Conservation (phyloP, 441 rosid genomes). For the Eutrema salsugineum region DNA sequence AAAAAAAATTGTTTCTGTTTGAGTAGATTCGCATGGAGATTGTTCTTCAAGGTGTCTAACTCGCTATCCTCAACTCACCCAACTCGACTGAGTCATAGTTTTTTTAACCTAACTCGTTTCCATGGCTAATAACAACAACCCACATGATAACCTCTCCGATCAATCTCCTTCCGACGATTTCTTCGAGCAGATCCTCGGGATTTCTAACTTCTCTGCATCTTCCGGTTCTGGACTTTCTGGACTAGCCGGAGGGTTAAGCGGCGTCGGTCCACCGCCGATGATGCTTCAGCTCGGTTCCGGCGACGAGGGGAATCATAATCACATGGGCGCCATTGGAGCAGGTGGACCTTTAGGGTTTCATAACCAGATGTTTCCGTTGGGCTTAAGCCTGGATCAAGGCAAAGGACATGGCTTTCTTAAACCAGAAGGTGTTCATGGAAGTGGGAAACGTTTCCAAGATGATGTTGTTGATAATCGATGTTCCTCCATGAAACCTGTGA, state of each 20-base stretch:
- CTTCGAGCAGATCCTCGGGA: conserved; percentile 80
- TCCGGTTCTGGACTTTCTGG: conserved; percentile 41
- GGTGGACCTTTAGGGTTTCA: conserved; percentile 50
- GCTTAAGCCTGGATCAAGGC: conserved; percentile 88
- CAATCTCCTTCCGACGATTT: conserved; percentile 66
- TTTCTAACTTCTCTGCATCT: conserved; percentile 62
- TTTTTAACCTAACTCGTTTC: neutral
- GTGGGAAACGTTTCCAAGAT: conserved; percentile 70
- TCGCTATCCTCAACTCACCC: conserved; percentile 5
- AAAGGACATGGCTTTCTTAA: conserved; percentile 67
- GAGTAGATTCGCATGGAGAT: neutral
- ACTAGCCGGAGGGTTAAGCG: conserved; percentile 24
- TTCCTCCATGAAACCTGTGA: conserved; percentile 68
- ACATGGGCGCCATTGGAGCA: conserved; percentile 45
- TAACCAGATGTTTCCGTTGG: conserved; percentile 70
- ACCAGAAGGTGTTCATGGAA: conserved; percentile 68
- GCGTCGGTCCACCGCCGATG: conserved; percentile 50
- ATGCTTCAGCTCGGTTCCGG: conserved; percentile 86
- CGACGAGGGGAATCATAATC: conserved; percentile 30
- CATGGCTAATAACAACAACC: conserved; percentile 31
- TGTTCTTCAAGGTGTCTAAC: conserved; percentile 9
- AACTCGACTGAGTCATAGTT: neutral
- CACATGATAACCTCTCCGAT: conserved; percentile 11
- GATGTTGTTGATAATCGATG: conserved; percentile 65
- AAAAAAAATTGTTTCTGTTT: neutral